Percentiles rank a stretch among this genome's conserved stretches.
Conservation (phyloP, 2,329 filamentous ascomycete species). For the Colletotrichum simmondsii region DNA sequence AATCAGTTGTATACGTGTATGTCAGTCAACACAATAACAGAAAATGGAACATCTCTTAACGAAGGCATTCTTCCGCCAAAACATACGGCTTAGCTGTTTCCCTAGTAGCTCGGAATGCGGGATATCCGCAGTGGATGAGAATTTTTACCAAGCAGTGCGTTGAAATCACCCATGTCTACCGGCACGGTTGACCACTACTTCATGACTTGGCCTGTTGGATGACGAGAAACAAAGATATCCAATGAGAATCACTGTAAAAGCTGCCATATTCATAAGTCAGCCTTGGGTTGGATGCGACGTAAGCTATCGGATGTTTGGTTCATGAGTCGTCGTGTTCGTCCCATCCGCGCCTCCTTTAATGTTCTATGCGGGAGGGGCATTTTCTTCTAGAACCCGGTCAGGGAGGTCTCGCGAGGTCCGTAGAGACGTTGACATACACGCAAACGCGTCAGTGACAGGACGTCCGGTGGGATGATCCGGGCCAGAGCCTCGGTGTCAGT, state of each 20-base stretch:
- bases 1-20: too few species aligned
- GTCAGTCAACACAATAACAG: too few species aligned
- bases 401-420: not conserved
- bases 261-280: not conserved
- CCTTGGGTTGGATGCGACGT: not conserved
- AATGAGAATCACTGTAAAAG: not conserved
- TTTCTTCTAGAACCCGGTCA: not conserved
- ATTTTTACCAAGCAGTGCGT: not conserved
- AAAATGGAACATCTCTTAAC: too few species aligned
- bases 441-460: not conserved
- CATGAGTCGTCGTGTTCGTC: not conserved
- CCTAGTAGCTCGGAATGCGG: not conserved
- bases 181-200: not conserved
- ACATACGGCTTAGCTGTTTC: too few species aligned
- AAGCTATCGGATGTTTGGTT: not conserved
- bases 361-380: not conserved
- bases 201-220: not conserved
- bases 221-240: not conserved
- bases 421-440: not conserved
- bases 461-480: not conserved
- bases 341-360: not conserved
- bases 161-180: not conserved
- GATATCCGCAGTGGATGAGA: not conserved
- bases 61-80: too few species aligned
- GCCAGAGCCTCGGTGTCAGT: not conserved